Evolutionary conservation across 306 rosid species (phyloP).

Genomic region (Senna tora): DNA sequence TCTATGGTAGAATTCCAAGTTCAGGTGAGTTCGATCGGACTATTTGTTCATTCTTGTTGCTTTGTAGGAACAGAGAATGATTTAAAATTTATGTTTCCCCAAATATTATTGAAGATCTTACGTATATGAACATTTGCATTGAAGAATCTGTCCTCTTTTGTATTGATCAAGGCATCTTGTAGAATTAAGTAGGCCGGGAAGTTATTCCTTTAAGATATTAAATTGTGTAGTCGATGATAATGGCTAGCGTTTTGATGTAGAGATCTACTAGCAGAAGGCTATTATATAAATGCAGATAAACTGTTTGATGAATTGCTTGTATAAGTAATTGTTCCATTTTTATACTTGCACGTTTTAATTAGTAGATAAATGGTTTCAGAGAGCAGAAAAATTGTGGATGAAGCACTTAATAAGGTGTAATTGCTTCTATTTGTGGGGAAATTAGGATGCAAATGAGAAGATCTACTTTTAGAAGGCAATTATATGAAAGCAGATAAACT

Average conservation of each 20-base stretch:
- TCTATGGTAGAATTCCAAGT: too few relatives aligned
- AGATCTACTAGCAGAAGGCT: conserved; percentile 40
- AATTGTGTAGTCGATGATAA: conserved; percentile 40
- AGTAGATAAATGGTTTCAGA: conserved; percentile 51
- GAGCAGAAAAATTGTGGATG: conserved; percentile 50
- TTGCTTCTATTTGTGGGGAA: too few relatives aligned
- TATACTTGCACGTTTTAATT: conserved; percentile 45
- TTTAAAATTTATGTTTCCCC: too few relatives aligned
- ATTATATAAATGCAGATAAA: conserved; percentile 44
- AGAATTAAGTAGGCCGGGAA: conserved; percentile 42
- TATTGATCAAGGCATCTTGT: conserved; percentile 46
- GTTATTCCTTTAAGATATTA: conserved; percentile 48
- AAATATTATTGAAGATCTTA: conserved; percentile 42
- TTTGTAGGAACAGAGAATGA: too few relatives aligned
- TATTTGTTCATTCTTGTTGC: too few relatives aligned
- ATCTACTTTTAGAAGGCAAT: conserved; percentile 40
- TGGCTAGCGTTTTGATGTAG: conserved; percentile 48
- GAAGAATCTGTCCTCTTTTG: conserved; percentile 51
- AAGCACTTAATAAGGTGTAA: too few relatives aligned
- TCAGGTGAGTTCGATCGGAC: too few relatives aligned
- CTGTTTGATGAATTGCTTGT: conserved; percentile 65
- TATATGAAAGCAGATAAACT: conserved; percentile 46
- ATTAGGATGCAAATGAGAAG: too few relatives aligned
- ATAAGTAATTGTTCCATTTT: conserved; percentile 49
- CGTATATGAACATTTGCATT: conserved; percentile 38